Conservation (phyloP, 1,284 basidiomycete species). For the Paramarasmius palmivorus region DNA sequence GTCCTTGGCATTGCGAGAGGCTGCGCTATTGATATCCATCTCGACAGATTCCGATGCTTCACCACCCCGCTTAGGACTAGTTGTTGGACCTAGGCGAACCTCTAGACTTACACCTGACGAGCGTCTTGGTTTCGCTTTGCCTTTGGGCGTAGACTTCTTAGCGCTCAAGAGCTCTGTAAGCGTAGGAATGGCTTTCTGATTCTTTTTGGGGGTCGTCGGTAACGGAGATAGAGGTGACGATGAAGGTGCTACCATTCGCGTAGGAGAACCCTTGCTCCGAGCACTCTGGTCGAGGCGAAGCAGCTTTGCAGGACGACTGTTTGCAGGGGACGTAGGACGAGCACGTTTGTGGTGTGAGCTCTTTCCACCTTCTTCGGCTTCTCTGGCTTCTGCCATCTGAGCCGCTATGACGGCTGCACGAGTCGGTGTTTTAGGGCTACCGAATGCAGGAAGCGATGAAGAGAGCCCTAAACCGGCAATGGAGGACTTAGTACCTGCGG, state of each 20-base stretch:
- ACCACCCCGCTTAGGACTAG: background rate
- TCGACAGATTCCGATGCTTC: background rate
- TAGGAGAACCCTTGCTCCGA: background rate
- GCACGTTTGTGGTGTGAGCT: background rate
- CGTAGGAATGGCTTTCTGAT: background rate
- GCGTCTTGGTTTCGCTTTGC: background rate
- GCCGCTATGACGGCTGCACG: background rate
- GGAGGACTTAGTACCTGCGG: background rate
- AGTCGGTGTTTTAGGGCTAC: slow-evolving; percentile 1
- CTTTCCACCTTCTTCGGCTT: no score
- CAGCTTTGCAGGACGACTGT: background rate
- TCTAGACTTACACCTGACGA: background rate
- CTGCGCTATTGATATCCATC: background rate
- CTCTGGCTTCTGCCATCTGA: background rate
- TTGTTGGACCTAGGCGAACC: background rate
- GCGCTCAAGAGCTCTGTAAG: slow-evolving; percentile 1
- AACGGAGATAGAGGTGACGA: background rate
- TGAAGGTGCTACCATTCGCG: background rate
- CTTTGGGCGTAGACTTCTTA: background rate
- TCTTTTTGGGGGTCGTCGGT: background rate
- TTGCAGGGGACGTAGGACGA: background rate
- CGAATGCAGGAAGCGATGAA: background rate
- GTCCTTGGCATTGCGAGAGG: no score
- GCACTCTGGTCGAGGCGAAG: background rate
- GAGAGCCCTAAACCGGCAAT: background rate